Base-by-base conservation (phyloP, 441 rosid species). In the Biscutella auriculata region DNA sequence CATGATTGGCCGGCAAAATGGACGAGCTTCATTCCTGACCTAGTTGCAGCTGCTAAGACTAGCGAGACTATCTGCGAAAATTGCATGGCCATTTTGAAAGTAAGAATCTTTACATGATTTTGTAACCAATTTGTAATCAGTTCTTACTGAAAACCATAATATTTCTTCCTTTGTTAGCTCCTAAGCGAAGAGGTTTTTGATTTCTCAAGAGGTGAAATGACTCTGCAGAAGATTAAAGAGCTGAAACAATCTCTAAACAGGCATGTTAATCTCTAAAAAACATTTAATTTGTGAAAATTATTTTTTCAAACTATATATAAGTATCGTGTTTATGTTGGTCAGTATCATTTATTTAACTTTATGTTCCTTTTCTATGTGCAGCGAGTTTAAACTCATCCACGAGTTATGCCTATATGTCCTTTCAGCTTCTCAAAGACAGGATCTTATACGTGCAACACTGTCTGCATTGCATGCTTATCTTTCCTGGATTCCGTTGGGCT, bases 1-100 rank as follows among this genome's bases (percentile, higher is more conserved):
- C 99, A 95, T 72, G 99, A 95, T 65, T 95, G 99, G 99, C 99
- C 98, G 23, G 79, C 83, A 57, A 88, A 97, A 69, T 95, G 98
- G 99, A 77, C 75, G 66, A 88, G 97, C 78, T 95, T 95, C 76
- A 85, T 95, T 68, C 99, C 99, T 27, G 99, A 91, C 78, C 91
- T 95, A 63, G 98, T 95, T 79, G 84, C 98, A 5, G 99, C 99
- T 19, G 98, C 99, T 57, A 95, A 86, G 81, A 86, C 99, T 29
- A 95, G 96, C 10, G 99, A 95, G 91, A 95, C 97, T 23, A 86
- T 95, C 61, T 95, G 99, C 54, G 98, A 91, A 67, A 95, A 95
- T 80, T 91, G 97, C 89, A 95, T 95, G 99, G 82, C 76, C 37
- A 95, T 95, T 67, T 73, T 95, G 67, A 95, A 95, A 82, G 99